These are phyloP conservation scores for Saksenaea oblongispora DNA, from an alignment of 371 early-diverging fungal species.

Conservation along the genomic window DNA sequence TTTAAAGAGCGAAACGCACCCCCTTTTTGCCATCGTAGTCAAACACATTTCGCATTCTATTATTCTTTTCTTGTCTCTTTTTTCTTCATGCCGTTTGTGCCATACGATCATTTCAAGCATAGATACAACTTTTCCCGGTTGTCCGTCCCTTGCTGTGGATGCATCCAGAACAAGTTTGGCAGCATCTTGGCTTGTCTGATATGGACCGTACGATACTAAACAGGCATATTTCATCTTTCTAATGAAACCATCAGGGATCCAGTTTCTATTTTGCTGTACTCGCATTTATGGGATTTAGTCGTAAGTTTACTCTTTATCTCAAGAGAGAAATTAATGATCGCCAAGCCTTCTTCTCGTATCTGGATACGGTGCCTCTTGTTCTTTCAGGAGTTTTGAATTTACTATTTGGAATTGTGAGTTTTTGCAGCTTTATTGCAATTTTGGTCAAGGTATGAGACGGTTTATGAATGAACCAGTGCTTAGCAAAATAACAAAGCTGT, in stretches of 20 bases:
- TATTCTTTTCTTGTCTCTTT: too few species aligned
- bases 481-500: neutral
- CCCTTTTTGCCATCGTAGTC: too few species aligned
- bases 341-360: slow-evolving; percentile 33
- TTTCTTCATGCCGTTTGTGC: neutral
- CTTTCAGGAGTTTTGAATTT: slow-evolving; percentile 31
- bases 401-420: slow-evolving; percentile 26
- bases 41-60: too few species aligned
- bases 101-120: slow-evolving; percentile 1
- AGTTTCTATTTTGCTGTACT: slow-evolving; percentile 37
- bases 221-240: neutral
- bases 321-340: neutral
- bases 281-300: slow-evolving; percentile 29
- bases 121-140: neutral
- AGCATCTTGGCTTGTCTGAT: slow-evolving; percentile 23
- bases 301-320: slow-evolving; percentile 13
- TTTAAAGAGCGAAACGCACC: too few species aligned
- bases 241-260: slow-evolving; percentile 16
- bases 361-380: slow-evolving; percentile 22
- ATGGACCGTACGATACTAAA: slow-evolving; percentile 27
- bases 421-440: slow-evolving; percentile 16
- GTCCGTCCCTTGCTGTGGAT: slow-evolving; percentile 25
- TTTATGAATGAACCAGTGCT: neutral
- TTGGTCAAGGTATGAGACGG: neutral
- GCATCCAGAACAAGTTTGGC: slow-evolving; percentile 26